Evolutionary conservation across 306 rosid species (phyloP).

Genomic region (Sophora flavescens): DNA sequence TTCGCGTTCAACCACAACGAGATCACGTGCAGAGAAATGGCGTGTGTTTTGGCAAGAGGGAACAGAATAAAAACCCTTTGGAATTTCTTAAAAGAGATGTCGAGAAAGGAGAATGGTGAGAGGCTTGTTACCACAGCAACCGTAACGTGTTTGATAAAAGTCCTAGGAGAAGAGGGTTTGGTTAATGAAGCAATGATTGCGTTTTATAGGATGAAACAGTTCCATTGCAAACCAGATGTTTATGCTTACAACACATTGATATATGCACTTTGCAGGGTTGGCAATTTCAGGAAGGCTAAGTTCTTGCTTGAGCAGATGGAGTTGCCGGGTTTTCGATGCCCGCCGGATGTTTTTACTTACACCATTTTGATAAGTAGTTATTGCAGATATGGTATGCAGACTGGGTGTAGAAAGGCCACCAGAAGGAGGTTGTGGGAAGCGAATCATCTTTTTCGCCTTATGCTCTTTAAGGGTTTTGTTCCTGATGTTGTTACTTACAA

Average conservation of each 20-base stretch:
- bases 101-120: constrained; percentile 33
- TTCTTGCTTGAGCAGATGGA: constrained; percentile 86
- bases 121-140: constrained; percentile 66
- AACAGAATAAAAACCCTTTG: constrained; percentile 59
- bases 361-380: constrained; percentile 77
- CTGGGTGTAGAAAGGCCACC: constrained; percentile 81
- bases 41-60: constrained; percentile 70
- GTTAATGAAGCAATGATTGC: constrained; percentile 68
- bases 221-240: constrained; percentile 74
- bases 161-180: constrained; percentile 83
- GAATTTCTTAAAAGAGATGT: constrained; percentile 72
- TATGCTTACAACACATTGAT: constrained; percentile 72
- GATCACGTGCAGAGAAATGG: constrained; percentile 78
- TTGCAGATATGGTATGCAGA: constrained; percentile 68
- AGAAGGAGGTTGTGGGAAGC: constrained; percentile 89
- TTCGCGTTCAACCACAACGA: constrained; percentile 68
- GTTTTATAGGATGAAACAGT: constrained; percentile 81
- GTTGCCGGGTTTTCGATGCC: constrained; percentile 82
- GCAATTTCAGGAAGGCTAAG: constrained; percentile 74
- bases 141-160: constrained; percentile 87
- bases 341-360: constrained; percentile 79
- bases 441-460: constrained; percentile 73
- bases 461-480: constrained; percentile 78
- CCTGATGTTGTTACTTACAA: constrained; percentile 93
- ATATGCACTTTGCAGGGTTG: constrained; percentile 73